Base-by-base conservation (phyloP, 257 asterid genomes). In the Coffea canephora region DNA sequence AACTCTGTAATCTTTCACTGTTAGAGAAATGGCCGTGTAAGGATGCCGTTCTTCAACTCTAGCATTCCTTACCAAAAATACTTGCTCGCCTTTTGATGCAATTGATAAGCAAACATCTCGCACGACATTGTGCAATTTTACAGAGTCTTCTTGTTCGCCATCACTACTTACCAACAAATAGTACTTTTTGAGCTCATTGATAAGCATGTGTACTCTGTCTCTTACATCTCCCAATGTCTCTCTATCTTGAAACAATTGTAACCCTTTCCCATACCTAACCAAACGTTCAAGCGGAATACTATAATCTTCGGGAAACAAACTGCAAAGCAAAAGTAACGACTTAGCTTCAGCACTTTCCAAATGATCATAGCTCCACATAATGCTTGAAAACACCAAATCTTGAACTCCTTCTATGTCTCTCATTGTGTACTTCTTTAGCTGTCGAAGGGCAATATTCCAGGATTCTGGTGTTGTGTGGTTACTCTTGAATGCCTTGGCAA, bases 71-170 rank as follows among this genome's bases (percentile, higher is more conserved):
- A 52, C 65, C 75, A 77, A 15, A 36, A 0, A 77, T 50, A 6
- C 74, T 25, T 48, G 41, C 10, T 16, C 21, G 21, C 15, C 4
- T 6, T 57, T 57, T 16, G 64, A 57, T 4, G 75, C 75, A 67
- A 78, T 69, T 18, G 3, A 5, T 45, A 78, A 52, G 71, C 81
- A 68, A 34, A 54, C 66, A 68, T 78, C 81, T 6, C 81, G 25
- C 4, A 78, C 71, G 41, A 78, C 77, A 78, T 78, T 77, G 55
- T 78, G 57, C 57, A 52, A 16, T 52, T 52, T 52, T 14, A 52
- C 57, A 52, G 1, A 16, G 3, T 52, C 15, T 18, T 78, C 46
- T 12, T 70, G 0, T 5, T 8, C 49, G 31, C 31, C 31, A 13
- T 46, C 25, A 21, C 46, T 27, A 27, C 31, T 8, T 41, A 54